phyloP scores from a whole-genome alignment of 2,329 filamentous ascomycete species.

The Xylariales sp. region DNA sequence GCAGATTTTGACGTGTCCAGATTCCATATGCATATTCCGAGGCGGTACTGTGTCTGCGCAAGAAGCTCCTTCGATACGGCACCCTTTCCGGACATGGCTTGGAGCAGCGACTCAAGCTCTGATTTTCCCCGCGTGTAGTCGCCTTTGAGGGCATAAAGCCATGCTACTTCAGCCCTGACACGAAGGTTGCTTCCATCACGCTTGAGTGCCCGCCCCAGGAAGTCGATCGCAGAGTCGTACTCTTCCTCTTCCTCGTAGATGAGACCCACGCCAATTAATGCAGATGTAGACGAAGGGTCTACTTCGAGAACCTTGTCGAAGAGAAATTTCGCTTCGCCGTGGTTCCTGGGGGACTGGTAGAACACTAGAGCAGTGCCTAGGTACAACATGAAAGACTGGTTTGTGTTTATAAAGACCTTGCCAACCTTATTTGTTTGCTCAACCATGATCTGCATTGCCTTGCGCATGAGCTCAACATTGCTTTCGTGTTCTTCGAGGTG shows the following conservation, averaged over 20 bases:
- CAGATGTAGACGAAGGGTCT: conserved; percentile 71
- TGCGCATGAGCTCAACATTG: conserved; percentile 73
- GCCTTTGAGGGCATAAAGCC: conserved; percentile 82
- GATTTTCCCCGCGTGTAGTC: conserved; percentile 63
- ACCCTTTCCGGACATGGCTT: conserved; percentile 47
- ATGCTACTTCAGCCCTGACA: conserved; percentile 81
- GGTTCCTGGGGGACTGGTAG: conserved; percentile 84
- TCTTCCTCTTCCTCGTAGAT: conserved; percentile 93
- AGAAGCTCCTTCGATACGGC: conserved; percentile 64
- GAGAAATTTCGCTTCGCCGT: conserved; percentile 78
- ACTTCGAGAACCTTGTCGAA: conserved; percentile 78
- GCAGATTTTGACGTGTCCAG: conserved; percentile 68
- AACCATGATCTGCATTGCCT: conserved; percentile 59
- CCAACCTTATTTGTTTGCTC: conserved; percentile 64
- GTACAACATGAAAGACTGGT: conserved; percentile 69
- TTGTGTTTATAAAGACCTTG: conserved; percentile 61
- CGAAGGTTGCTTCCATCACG: conserved; percentile 71
- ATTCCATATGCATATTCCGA: conserved; percentile 85
- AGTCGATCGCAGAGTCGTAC: conserved; percentile 74
- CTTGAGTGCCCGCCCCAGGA: conserved; percentile 69
- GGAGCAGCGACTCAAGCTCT: conserved; percentile 65
- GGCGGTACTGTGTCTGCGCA: conserved; percentile 78
- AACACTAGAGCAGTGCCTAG: conserved; percentile 87
- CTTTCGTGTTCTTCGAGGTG: conserved; percentile 80
- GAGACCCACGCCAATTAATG: conserved; percentile 83